These are phyloP conservation scores for Mortierella sp. DNA, from an alignment of 371 early-diverging fungal species.

Conservation along the genomic window DNA sequence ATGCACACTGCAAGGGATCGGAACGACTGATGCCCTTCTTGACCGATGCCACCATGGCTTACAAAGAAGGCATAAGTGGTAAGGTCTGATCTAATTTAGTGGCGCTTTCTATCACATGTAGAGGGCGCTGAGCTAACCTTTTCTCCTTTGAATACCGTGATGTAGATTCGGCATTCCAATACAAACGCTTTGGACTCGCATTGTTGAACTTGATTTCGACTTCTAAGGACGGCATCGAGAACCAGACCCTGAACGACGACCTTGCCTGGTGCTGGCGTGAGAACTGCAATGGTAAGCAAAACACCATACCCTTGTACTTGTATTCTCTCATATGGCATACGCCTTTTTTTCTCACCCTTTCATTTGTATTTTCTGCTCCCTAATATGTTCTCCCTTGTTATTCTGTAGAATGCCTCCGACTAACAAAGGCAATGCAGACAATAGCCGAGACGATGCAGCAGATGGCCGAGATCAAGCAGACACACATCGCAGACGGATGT, in stretches of 20 bases:
- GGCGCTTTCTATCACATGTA: neutral
- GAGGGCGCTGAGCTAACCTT: neutral
- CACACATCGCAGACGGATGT: constrained; percentile 51
- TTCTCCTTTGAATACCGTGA: neutral
- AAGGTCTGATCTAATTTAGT: neutral
- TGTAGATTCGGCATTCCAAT: constrained; percentile 52
- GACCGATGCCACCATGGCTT: constrained; percentile 51
- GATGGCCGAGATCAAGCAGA: constrained; percentile 58
- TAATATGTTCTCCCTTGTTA: neutral
- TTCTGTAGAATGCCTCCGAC: constrained; percentile 54
- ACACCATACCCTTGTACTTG: neutral
- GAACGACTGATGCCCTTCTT: constrained; percentile 59
- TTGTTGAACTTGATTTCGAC: constrained; percentile 58
- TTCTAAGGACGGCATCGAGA: constrained; percentile 47
- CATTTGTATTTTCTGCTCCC: neutral
- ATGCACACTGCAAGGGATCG: constrained; percentile 57
- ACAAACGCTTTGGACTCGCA: constrained; percentile 55
- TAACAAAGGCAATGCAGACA: constrained; percentile 61
- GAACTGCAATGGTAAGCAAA: constrained; percentile 54
- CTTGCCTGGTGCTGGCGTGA: constrained; percentile 65
- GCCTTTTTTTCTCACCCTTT: neutral
- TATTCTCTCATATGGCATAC: neutral
- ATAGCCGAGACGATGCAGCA: constrained; percentile 61
- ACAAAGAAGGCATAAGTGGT: constrained; percentile 57
- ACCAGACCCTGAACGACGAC: constrained; percentile 58